phyloP scores from a whole-genome alignment of 1,284 basidiomycete genomes.

The Polyporus tsugae region DNA sequence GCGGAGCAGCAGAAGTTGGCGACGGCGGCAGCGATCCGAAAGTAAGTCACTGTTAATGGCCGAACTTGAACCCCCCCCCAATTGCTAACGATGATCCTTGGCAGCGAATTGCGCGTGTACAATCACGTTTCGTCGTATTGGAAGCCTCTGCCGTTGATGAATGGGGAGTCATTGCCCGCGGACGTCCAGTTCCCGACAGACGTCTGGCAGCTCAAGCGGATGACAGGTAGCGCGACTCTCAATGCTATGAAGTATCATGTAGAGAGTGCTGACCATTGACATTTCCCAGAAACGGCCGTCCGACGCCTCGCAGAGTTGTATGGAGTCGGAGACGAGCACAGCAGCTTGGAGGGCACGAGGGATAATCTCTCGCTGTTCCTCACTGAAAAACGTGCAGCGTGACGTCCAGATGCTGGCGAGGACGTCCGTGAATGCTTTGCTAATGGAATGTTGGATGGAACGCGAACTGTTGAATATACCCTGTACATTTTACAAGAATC shows the following conservation, averaged over 20 bases:
- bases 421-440: background rate
- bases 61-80: background rate
- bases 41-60: constrained; percentile 11
- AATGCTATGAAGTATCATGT: background rate
- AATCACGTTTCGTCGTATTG: constrained; percentile 15
- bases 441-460: background rate
- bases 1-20: constrained; percentile 14
- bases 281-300: background rate
- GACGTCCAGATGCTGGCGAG: background rate
- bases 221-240: constrained; percentile 10
- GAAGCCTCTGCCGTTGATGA: constrained; percentile 17
- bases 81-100: background rate
- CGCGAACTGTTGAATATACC: background rate
- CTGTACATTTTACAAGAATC: background rate
- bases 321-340: background rate
- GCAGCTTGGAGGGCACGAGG: constrained; percentile 1
- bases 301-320: constrained; percentile 14
- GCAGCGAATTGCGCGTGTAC: constrained; percentile 20
- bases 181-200: constrained; percentile 14
- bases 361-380: constrained; percentile 16
- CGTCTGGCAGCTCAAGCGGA: constrained; percentile 11
- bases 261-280: background rate
- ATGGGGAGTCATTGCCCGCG: constrained; percentile 21
- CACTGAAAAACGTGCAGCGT: background rate
- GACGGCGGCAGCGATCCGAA: constrained; percentile 12